These are phyloP conservation scores for Suhomyces chickasaworum DNA, from an alignment of 1,139 yeast genomes.

Conservation along the genomic window DNA sequence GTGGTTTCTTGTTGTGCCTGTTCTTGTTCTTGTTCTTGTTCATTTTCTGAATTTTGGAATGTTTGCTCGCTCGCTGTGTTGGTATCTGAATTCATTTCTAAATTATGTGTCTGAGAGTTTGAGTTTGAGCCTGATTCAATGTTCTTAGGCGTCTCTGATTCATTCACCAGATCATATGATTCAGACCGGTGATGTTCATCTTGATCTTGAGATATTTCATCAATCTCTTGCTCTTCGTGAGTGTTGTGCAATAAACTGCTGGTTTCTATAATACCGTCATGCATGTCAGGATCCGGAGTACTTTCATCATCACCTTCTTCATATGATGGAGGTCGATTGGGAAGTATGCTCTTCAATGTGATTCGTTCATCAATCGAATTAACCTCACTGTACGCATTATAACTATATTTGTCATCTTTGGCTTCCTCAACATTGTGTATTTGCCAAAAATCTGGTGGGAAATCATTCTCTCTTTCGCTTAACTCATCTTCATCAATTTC, in stretches of 20 bases:
- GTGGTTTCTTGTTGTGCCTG: background rate
- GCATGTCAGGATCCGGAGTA: background rate
- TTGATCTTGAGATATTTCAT: background rate
- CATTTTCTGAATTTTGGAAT: background rate
- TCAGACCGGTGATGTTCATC: background rate
- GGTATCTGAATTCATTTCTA: background rate
- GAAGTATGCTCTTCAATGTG: conserved; percentile 40
- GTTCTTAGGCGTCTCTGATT: background rate
- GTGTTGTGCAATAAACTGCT: conserved; percentile 4
- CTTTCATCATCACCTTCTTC: conserved; percentile 18
- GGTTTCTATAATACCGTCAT: conserved; percentile 4
- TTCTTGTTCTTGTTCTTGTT: background rate
- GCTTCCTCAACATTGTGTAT: conserved; percentile 22
- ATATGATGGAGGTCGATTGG: conserved; percentile 43
- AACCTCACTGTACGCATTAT: conserved; percentile 42
- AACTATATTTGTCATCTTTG: conserved; percentile 38
- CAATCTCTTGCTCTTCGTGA: background rate
- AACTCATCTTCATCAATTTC: conserved; percentile 55
- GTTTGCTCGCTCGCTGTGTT: background rate
- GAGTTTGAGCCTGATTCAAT: background rate
- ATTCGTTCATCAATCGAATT: conserved; percentile 43
- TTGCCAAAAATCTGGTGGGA: conserved; percentile 60
- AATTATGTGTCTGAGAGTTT: background rate
- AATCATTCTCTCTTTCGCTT: conserved; percentile 49
- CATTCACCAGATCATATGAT: background rate